These are phyloP conservation scores for Acanthamoeba healyi DNA, from an alignment of 208 protist genomes.

Conservation along the genomic window DNA sequence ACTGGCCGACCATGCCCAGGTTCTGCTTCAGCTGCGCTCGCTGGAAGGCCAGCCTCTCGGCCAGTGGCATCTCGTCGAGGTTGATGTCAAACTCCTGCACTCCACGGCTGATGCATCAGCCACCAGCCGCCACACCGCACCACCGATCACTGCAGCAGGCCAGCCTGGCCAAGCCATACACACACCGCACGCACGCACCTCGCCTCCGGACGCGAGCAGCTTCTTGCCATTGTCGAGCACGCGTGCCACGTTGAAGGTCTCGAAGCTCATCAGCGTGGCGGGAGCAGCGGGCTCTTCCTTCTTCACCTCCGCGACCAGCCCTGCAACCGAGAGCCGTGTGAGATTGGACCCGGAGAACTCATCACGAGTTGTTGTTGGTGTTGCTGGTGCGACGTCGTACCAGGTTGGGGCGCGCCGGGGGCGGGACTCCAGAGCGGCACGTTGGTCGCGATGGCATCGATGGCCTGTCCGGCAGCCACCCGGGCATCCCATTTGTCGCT, in stretches of 20 bases:
- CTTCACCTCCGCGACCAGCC: not conserved
- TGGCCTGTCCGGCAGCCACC: conserved; percentile 84
- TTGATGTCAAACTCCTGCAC: conserved; percentile 74
- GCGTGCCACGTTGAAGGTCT: conserved; percentile 83
- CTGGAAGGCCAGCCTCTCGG: conserved; percentile 71
- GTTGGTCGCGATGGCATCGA: conserved; percentile 83
- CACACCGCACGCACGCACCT: too few species aligned
- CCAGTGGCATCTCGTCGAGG: not conserved
- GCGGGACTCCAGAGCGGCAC: conserved; percentile 83
- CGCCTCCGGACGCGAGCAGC: conserved; percentile 81
- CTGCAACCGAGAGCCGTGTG: too few species aligned
- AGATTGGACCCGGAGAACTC: too few species aligned
- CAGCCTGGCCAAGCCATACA: too few species aligned
- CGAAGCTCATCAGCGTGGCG: conserved; percentile 79
- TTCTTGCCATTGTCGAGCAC: conserved; percentile 80
- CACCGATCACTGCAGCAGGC: too few species aligned
- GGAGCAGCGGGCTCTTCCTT: not conserved
- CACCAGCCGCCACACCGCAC: too few species aligned
- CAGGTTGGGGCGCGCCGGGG: not conserved
- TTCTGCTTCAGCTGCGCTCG: conserved; percentile 65
- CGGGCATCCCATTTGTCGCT: conserved; percentile 86
- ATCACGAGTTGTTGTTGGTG: too few species aligned
- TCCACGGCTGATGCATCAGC: not conserved
- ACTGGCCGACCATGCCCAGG: conserved; percentile 12
- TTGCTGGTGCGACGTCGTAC: not conserved